Conservation (phyloP, 2,329 filamentous ascomycete genomes). For the Aspergillus pseudonomiae region DNA sequence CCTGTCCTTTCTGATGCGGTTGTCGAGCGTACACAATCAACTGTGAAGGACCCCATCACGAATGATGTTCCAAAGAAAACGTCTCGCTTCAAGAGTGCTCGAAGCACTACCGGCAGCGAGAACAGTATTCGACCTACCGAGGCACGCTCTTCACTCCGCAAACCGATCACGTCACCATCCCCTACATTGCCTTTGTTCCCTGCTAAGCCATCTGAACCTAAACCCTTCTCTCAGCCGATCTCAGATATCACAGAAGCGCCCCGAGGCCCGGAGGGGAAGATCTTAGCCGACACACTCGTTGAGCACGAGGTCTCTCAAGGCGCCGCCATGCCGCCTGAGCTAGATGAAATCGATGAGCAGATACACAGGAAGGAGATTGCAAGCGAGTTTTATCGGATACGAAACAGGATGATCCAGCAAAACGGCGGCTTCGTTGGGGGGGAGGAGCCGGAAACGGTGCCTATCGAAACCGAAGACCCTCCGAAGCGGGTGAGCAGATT, state of each 20-base stretch:
- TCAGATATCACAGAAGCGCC: conserved; percentile 30
- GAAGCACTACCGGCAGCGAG: conserved; percentile 23
- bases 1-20: conserved; percentile 46
- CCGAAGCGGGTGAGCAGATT: conserved; percentile 50
- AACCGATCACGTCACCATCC: conserved; percentile 24
- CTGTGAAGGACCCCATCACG: conserved; percentile 21
- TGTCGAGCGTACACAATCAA: conserved; percentile 43
- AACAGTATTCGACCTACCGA: conserved; percentile 24
- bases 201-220: conserved; percentile 39
- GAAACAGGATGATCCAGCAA: conserved; percentile 79
- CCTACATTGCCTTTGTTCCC: conserved; percentile 41
- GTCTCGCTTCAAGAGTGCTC: conserved; percentile 49
- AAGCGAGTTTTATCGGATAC: conserved; percentile 78
- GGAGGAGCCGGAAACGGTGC: conserved; percentile 67
- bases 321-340: conserved; percentile 45
- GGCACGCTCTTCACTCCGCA: conserved; percentile 22
- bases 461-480: conserved; percentile 65
- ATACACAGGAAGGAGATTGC: conserved; percentile 77
- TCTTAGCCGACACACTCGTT: conserved; percentile 62
- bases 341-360: conserved; percentile 72
- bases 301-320: conserved; percentile 51
- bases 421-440: conserved; percentile 81
- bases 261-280: conserved; percentile 48
- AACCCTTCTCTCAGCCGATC: conserved; percentile 44
- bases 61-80: conserved; percentile 39